A percentile compares a stretch with the other conserved stretches of the same genome.
Conservation (phyloP, 768 basidiomycete genomes). For the Lentinus brumalis region DNA sequence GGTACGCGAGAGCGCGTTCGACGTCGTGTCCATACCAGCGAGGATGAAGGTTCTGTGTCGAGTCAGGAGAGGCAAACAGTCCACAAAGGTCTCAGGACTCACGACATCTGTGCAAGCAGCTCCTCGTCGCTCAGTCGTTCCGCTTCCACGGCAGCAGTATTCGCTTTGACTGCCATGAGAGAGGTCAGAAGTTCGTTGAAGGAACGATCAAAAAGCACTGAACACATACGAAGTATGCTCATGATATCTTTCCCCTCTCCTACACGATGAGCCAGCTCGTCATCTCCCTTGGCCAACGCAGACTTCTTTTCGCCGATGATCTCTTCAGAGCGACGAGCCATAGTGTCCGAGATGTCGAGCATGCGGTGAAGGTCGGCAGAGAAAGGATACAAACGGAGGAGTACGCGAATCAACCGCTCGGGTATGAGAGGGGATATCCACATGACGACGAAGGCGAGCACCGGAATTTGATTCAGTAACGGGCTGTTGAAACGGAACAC, state of each 20-base stretch:
- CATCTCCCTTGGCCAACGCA: slow-evolving; percentile 37
- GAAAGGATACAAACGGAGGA: background rate
- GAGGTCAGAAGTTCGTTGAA: background rate
- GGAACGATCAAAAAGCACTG: slow-evolving; percentile 10
- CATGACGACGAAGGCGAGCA: background rate
- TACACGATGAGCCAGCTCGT: slow-evolving; percentile 33
- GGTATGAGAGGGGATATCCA: background rate
- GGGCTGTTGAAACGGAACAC: background rate
- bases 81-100: background rate
- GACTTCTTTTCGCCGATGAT: slow-evolving; percentile 42
- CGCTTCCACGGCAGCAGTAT: slow-evolving; percentile 8
- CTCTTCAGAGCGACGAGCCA: slow-evolving; percentile 38
- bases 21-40: slow-evolving; percentile 30
- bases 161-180: slow-evolving; percentile 19
- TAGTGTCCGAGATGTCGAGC: slow-evolving; percentile 37
- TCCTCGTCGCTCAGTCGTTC: slow-evolving; percentile 17
- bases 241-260: slow-evolving; percentile 48
- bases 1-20: slow-evolving; percentile 21
- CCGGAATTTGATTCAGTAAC: background rate
- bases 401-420: background rate
- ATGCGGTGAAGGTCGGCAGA: slow-evolving; percentile 28
- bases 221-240: slow-evolving; percentile 44
- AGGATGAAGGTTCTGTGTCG: slow-evolving; percentile 23
- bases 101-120: slow-evolving; percentile 20
- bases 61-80: too few species aligned